Evolutionary conservation across 345 rosid genomes (phyloP).

Genomic region (Arabidopsis suecica): DNA sequence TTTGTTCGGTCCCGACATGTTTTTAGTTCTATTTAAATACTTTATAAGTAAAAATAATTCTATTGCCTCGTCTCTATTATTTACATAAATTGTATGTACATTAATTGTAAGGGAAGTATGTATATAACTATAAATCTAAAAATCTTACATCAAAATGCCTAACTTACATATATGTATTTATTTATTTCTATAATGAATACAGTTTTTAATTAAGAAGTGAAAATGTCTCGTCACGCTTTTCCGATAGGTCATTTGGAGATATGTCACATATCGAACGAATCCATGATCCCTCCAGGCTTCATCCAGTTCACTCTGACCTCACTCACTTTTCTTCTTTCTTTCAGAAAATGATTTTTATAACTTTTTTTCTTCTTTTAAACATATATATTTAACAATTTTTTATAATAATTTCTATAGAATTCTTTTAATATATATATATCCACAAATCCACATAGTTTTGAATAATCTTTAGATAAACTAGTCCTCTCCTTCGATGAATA

Average conservation of each 20-base stretch:
- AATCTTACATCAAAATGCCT: too few relatives aligned
- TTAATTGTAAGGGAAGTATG: too few relatives aligned
- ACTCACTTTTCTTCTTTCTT: neutral
- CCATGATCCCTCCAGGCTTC: constrained; percentile 4
- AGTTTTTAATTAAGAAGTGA: neutral
- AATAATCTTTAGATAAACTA: too few relatives aligned
- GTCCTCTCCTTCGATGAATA: too few relatives aligned
- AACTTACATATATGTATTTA: too few relatives aligned
- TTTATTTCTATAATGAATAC: neutral
- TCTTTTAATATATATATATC: too few relatives aligned
- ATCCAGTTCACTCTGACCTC: constrained; percentile 17
- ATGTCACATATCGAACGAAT: neutral
- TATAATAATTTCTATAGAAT: too few relatives aligned
- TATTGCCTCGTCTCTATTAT: neutral
- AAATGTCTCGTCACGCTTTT: neutral
- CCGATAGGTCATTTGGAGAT: constrained; percentile 1
- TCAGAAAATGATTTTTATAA: neutral
- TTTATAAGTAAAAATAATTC: neutral
- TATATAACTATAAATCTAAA: too few relatives aligned
- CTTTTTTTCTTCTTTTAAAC: too few relatives aligned
- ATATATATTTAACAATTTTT: too few relatives aligned
- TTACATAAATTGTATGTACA: too few relatives aligned
- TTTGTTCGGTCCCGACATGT: constrained; percentile 41
- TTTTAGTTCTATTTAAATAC: neutral
- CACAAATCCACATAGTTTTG: too few relatives aligned